phyloP scores from a whole-genome alignment of 108 stramenopile genomes.

The Nitzschia palea region DNA sequence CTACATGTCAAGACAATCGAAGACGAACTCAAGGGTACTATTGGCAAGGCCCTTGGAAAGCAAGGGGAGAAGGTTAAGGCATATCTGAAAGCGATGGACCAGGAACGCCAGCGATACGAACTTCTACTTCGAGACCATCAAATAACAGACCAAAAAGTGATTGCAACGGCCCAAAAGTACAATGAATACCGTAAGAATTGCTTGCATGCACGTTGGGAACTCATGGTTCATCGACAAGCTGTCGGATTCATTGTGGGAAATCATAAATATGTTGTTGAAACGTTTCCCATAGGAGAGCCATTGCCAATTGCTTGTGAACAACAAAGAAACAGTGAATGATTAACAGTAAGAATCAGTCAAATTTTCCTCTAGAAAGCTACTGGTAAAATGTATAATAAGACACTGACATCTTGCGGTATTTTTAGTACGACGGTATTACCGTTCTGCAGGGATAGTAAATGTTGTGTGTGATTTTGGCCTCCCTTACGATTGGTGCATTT shows the following conservation, averaged over 20 bases:
- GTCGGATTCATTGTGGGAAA: slow-evolving; percentile 81
- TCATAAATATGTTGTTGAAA: slow-evolving; percentile 64
- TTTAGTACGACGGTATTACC: no score
- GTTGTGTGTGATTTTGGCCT: no score
- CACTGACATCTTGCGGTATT: no score
- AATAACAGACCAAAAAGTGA: slow-evolving; percentile 13
- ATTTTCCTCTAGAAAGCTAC: no score
- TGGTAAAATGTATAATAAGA: no score
- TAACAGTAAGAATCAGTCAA: no score
- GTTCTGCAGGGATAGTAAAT: no score
- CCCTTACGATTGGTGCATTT: no score
- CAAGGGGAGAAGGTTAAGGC: slow-evolving; percentile 70
- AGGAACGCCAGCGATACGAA: slow-evolving; percentile 39
- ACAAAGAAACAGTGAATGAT: no score
- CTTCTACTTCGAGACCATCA: slow-evolving; percentile 13
- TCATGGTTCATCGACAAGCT: slow-evolving; percentile 85
- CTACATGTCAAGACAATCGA: slow-evolving; percentile 80
- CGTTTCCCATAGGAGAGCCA: slow-evolving; percentile 66
- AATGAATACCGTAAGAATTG: slow-evolving; percentile 69
- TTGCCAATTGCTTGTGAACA: slow-evolving; percentile 46
- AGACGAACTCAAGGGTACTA: slow-evolving; percentile 77
- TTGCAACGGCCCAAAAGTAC: slow-evolving; percentile 44
- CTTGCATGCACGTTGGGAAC: slow-evolving; percentile 72
- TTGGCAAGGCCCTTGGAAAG: slow-evolving; percentile 75
- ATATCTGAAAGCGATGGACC: slow-evolving; percentile 51